Evolutionary conservation across 169 alveolate species (phyloP), one percentile per base, ranked within the genome.

Genomic region (Cryptosporidium parvum): DNA sequence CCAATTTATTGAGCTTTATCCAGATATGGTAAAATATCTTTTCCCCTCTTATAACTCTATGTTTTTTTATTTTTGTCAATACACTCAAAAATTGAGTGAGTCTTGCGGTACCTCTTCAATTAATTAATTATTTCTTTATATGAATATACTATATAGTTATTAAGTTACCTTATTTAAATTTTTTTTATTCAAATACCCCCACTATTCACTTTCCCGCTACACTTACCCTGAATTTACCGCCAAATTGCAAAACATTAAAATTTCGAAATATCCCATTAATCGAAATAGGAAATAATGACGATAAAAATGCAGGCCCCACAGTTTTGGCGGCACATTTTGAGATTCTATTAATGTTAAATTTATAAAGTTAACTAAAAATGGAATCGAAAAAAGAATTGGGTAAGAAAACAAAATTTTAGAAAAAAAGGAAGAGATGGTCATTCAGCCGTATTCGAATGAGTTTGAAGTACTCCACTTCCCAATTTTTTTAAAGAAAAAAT

Each of bases 271-370:
- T n/a, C 14, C 29, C 35, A 23, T 56, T 56, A 56, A 23, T 56
- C 29, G 31, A 56, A 56, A 16, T 56, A 56, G 35, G 67, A 65
- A 65, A 65, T 42, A 42, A 9, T 65, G 72, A 71, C 61, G 7
- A 51, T 51, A 52, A 71, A 71, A 71, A 71, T 71, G 85, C 85
- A 71, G 44, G 48, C 61, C 85, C 85, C 85, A 51, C 61, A 51
- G 33, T 31, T 26, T 35, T 52, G 52, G 85, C 85, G 85, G 85
- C 44, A 71, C 3, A 42, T 52, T 35, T 71, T 31, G 51, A 31
- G 56, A 69, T 69, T 69, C 18, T 33, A 35, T 69, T 69, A 69
- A 69, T 0, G 18, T 7, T 10, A 10, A 21, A 21, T 37, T n/a
- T 56, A 23, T 9, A 18, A 26, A 56, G 23, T 56, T 1, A 56